Evolutionary conservation across 495 filamentous ascomycete species (phyloP).

Genomic region (Annulohypoxylon maeteangense): DNA sequence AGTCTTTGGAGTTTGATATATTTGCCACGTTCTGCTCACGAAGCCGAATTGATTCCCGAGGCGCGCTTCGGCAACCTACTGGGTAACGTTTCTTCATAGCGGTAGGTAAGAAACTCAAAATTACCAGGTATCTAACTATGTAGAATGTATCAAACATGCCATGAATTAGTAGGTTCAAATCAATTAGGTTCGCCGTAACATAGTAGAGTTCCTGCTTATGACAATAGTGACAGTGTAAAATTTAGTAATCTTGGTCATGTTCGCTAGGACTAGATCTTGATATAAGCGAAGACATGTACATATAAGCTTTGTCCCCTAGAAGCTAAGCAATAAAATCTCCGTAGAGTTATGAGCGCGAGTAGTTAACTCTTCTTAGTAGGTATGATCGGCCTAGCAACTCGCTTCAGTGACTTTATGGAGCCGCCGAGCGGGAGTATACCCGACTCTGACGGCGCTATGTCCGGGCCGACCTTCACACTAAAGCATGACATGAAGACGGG

Average conservation of each 20-base stretch:
- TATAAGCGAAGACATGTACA: neutral
- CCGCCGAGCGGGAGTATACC: neutral
- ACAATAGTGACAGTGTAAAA: neutral
- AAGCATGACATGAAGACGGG: neutral
- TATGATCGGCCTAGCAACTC: neutral
- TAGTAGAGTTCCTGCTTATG: neutral
- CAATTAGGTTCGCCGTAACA: neutral
- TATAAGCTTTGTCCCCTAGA: neutral
- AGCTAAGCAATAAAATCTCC: neutral
- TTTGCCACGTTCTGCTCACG: conserved; percentile 1
- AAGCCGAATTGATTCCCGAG: conserved; percentile 12
- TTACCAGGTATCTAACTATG: no score
- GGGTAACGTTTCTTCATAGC: neutral
- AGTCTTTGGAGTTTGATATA: neutral
- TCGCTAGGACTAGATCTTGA: neutral
- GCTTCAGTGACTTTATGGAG: neutral
- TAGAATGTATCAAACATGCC: neutral
- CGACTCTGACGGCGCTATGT: neutral
- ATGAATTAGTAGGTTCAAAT: neutral
- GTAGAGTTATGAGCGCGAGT: neutral
- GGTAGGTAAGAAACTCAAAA: neutral
- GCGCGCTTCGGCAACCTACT: conserved; percentile 4
- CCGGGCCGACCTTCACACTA: neutral
- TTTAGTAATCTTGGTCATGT: neutral
- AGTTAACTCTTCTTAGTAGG: neutral